Evolutionary conservation across 192 early-diverging fungal genomes (phyloP), one percentile per base, ranked within the genome.

Genomic region (Mortierella claussenii): DNA sequence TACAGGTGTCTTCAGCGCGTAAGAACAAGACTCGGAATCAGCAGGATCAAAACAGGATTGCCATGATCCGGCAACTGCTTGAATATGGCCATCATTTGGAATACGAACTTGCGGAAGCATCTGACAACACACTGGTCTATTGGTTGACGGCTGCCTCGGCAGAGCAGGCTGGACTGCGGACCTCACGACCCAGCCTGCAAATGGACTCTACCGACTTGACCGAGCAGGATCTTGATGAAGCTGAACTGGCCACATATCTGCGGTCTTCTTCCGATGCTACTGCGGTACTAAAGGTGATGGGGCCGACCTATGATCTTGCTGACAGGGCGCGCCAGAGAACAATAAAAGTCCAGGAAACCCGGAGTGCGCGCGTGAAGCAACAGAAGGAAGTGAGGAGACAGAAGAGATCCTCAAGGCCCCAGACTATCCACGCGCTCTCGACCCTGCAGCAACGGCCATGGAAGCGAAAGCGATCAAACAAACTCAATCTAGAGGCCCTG

Each of bases 161-260:
- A 2, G 45, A 36, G 31, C 20, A 43, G 28, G 24, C 48, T 24
- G 43, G n/a, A 15, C 10, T 34, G 3, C 5, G 21, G 17, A 15
- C 1, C 24, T 3, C 21, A 17, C 54, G 55, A 51, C 13, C 66
- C 1, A 33, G n/a, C 28, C 34, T 53, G 23, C 46, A 68, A 2
- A 11, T 68, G 49, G 42, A 59, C 11, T 68, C 66, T 5, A 27
- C 2, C 0, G 34, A 68, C 13, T 37, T 61, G 32, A 59, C 61
- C 0, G 55, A 49, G 10, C 50, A 55, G 43, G 70, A 75, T 24
- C 33, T 75, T 18, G 50, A 65, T 11, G 70, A 75, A 24, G 10
- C 56, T 17, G 70, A 75, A 18, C 40, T 50, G 11, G 18, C 3
- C 15, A 9, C 17, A 13, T 60, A 65, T 65, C 6, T 55, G 18